Percentiles rank a stretch among this genome's conserved stretches.
Evolutionary conservation across 208 protist genomes (phyloP).

Genomic region (Herpetomonas muscarum): DNA sequence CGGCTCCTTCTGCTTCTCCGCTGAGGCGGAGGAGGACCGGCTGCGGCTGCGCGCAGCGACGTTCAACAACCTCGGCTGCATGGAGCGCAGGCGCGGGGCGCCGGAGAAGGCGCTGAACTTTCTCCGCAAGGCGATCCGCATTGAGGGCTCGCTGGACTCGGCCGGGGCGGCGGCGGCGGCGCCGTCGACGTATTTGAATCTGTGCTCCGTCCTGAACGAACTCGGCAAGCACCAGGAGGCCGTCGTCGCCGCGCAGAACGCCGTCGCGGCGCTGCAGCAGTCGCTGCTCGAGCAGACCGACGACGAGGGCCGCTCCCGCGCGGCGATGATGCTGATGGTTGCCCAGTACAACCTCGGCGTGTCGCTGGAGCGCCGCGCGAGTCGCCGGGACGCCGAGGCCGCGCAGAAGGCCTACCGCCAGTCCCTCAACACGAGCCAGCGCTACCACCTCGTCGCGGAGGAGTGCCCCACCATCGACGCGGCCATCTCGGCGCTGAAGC

Average conservation of each 20-base stretch:
- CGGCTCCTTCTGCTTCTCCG: constrained; percentile 18
- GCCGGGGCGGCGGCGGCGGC: constrained; percentile 15
- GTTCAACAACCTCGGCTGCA: constrained; percentile 88
- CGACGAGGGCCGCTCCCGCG: constrained; percentile 8
- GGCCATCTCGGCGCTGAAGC: constrained; percentile 45
- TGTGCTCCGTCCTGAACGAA: constrained; percentile 83
- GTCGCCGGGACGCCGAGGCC: constrained; percentile 22
- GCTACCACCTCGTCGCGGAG: constrained; percentile 47
- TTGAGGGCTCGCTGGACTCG: constrained; percentile 42
- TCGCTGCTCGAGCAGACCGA: constrained; percentile 29
- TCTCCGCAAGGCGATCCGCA: constrained; percentile 58
- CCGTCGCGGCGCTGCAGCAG: constrained; percentile 59
- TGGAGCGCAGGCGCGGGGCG: constrained; percentile 70
- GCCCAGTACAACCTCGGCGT: constrained; percentile 85
- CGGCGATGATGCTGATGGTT: constrained; percentile 76
- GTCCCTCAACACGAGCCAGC: constrained; percentile 42
- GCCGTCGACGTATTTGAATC: constrained; percentile 79
- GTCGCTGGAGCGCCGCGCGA: constrained; percentile 59
- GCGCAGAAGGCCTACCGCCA: constrained; percentile 53
- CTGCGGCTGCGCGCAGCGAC: constrained; percentile 74
- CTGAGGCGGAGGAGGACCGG: constrained; percentile 31
- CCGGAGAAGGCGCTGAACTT: constrained; percentile 51
- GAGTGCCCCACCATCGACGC: constrained; percentile 61
- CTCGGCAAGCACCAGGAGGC: constrained; percentile 67
- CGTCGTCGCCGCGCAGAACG: constrained; percentile 60